Evolutionary conservation across 345 rosid genomes (phyloP), one percentile per base, ranked within the genome.

Genomic region (Balakata baccata): DNA sequence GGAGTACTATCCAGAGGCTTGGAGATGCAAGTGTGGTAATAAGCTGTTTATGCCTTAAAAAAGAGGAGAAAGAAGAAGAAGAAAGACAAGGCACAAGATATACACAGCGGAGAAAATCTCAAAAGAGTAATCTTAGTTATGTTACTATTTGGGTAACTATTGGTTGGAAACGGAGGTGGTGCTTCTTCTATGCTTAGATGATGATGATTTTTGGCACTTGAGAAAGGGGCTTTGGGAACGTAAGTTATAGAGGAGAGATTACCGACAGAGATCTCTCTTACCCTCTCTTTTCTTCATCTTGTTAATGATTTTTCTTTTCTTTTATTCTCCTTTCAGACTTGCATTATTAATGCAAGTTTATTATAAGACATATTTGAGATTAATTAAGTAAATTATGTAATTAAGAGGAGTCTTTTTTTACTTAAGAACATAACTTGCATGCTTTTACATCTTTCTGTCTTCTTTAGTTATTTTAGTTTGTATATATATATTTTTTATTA

Each of bases 1-100:
- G 38, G 98, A 95, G 87, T 95, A 95, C 79, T 92, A 92, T 75
- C 98, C 99, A 17, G 99, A 95, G 85, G 98, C 99, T 59, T 92
- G 99, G 99, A 90, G 99, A 13, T 95, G 99, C 85, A 88, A 91
- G 85, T 92, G 99, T 72, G 94, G 94, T 50, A 82, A 84, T 82
- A 86, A 85, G 85, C 84, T 92, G 51, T 95, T 84, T 81, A 83
- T 89, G 90, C 98, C 98, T 56, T 95, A 75, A 84, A 7, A 1
- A 14, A 57, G 10, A 7, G 0, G 18, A 23, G 14, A 58, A 49
- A 65, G 25, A 51, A 41, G 11, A 57, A 9, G 7, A 43, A 14
- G 14, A 25, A 49, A 56, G 58, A n/a, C 4, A 70, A 37, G 52
- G 65, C 22, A 4, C 22, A 4, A 22, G 37, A 49, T 18, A 3